Evolutionary conservation across 1,284 basidiomycete species (phyloP), one percentile per base, ranked within the genome.

Genomic region (Ustilago trichophora): DNA sequence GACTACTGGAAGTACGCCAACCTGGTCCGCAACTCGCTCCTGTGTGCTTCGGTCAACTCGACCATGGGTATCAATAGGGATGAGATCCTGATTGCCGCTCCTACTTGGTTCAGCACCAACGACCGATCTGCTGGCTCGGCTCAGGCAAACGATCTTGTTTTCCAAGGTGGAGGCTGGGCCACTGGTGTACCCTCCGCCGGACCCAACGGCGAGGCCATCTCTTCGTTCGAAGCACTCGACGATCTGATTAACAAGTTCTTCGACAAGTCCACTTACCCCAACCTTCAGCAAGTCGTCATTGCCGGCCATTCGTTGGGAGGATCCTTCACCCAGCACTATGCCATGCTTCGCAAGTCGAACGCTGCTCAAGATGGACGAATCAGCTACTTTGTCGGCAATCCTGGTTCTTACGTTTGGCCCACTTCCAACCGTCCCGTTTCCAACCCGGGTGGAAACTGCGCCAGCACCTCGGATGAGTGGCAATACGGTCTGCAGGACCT

Each of bases 1-100:
- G 73, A 78, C 36, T 62, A 60, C 31, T 78, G 76, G 76, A 75
- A 75, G 60, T 76, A 75, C 44, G 60, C 73, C 41, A 77, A 73
- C 41, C 26, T 78, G 44, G 56, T 76, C 12, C 58, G 73, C 32
- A 78, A 78, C 46, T 63, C 68, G 10, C 58, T 75, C 16, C 53
- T 73, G 12, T 75, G 68, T 21, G 70, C 73, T 9, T 62, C 71
- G 0, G 56, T 43, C 50, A 75, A 76, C 41, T 40, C 49, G 21
- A 46, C 60, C n/a, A 53, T 69, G 29, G 63, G 60, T 31, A 59
- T 75, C 58, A 55, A 72, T 34, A 49, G 49, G 18, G 60, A 71
- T 13, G 72, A 73, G 33, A 60, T 76, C 34, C 48, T 77, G 15
- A 73, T 78, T 37, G 58, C 69, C 8, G 76, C 74, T 6, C 76